phyloP scores from a whole-genome alignment of 495 filamentous ascomycete species.

The Lepidopterella palustris region DNA sequence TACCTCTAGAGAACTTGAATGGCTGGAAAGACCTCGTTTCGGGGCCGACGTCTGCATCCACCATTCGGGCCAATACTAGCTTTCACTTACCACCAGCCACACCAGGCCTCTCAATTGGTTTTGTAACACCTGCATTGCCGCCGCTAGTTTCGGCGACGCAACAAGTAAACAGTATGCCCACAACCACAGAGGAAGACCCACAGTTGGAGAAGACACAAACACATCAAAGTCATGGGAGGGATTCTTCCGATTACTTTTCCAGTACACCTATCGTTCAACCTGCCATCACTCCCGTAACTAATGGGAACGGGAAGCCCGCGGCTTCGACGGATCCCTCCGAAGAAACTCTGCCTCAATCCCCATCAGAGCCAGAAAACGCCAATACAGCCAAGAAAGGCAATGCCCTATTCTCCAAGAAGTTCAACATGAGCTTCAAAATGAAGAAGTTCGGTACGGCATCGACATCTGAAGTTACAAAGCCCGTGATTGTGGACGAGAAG shows the following conservation, averaged over 20 bases:
- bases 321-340: slow-evolving; percentile 12
- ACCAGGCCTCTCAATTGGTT: slow-evolving; percentile 68
- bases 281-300: slow-evolving; percentile 5
- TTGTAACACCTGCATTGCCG: slow-evolving; percentile 58
- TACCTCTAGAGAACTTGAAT: slow-evolving; percentile 48
- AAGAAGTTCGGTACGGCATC: slow-evolving; percentile 73
- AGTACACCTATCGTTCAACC: slow-evolving; percentile 28
- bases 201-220: slow-evolving; percentile 39
- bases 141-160: slow-evolving; percentile 30
- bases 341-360: slow-evolving; percentile 17
- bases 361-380: slow-evolving; percentile 54
- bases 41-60: slow-evolving; percentile 49
- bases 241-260: slow-evolving; percentile 63
- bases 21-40: slow-evolving; percentile 42
- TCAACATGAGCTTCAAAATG: slow-evolving; percentile 69
- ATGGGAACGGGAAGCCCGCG: slow-evolving; percentile 17
- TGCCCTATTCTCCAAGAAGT: slow-evolving; percentile 77
- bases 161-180: slow-evolving; percentile 36
- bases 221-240: slow-evolving; percentile 42
- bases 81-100: slow-evolving; percentile 52
- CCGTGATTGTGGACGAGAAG: slow-evolving; percentile 70
- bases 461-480: slow-evolving; percentile 68
- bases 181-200: slow-evolving; percentile 48
- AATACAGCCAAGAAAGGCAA: slow-evolving; percentile 59
- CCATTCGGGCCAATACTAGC: slow-evolving; percentile 60